These are phyloP conservation scores for Volutella citrinella DNA, from an alignment of 2,329 filamentous ascomycete genomes.

Conservation along the genomic window DNA sequence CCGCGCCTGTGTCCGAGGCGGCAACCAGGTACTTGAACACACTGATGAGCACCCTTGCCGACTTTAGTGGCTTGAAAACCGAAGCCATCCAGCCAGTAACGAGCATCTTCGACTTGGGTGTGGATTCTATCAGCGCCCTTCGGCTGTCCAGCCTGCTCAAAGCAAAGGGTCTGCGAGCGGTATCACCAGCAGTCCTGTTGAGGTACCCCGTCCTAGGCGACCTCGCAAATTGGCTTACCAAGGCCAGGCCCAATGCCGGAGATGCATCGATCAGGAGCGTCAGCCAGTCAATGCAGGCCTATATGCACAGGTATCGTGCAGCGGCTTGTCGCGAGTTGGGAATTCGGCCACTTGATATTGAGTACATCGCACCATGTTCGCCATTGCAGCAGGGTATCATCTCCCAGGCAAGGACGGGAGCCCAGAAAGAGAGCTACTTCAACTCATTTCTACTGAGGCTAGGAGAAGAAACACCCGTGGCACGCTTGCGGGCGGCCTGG, in stretches of 20 bases:
- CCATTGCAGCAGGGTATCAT: slow-evolving; percentile 86
- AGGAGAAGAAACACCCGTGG: slow-evolving; percentile 37
- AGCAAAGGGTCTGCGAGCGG: slow-evolving; percentile 55
- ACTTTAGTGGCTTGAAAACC: slow-evolving; percentile 46
- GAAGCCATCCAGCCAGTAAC: slow-evolving; percentile 49
- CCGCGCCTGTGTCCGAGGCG: slow-evolving; percentile 25
- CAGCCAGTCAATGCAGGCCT: slow-evolving; percentile 61
- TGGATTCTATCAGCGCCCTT: slow-evolving; percentile 85
- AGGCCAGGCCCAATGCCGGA: slow-evolving; percentile 7
- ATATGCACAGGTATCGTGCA: slow-evolving; percentile 58
- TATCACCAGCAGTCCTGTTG: slow-evolving; percentile 66
- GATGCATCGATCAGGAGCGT: slow-evolving; percentile 40
- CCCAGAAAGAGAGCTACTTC: slow-evolving; percentile 64
- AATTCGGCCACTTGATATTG: slow-evolving; percentile 52
- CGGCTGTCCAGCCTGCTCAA: slow-evolving; percentile 65
- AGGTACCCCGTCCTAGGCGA: slow-evolving; percentile 52
- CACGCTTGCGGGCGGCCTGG: slow-evolving; percentile 57
- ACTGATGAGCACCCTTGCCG: slow-evolving; percentile 53
- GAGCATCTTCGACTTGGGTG: slow-evolving; percentile 79
- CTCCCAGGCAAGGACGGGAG: slow-evolving; percentile 59
- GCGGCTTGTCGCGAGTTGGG: slow-evolving; percentile 51
- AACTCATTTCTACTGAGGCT: slow-evolving; percentile 68
- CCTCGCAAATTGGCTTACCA: slow-evolving; percentile 38
- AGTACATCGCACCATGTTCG: slow-evolving; percentile 78
- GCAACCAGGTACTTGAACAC: slow-evolving; percentile 37